phyloP scores from a whole-genome alignment of 176 grass and related monocot genomes.

The Cenchrus fungigraminus region DNA sequence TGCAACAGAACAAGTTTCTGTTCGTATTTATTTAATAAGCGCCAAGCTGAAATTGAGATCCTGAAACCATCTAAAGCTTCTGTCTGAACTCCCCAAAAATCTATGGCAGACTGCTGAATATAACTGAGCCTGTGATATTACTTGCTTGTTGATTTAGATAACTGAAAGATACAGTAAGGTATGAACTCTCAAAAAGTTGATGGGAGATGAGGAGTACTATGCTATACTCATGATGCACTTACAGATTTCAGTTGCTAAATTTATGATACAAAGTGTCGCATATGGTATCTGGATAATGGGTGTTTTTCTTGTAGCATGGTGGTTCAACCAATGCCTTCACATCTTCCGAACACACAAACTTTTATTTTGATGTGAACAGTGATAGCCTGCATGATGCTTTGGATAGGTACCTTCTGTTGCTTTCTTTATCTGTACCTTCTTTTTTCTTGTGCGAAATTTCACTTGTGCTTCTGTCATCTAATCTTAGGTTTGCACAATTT shows the following conservation, averaged over 20 bases:
- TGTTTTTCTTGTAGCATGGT: conserved; percentile 75
- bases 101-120: background rate
- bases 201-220: background rate
- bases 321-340: conserved; percentile 94
- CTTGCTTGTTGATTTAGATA: background rate
- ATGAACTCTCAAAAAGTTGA: background rate
- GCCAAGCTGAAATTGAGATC: background rate
- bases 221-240: background rate
- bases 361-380: conserved; percentile 87
- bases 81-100: conserved; percentile 1
- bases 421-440: conserved; percentile 13
- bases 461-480: conserved; percentile 22
- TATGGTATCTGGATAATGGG: conserved; percentile 34
- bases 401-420: conserved; percentile 65
- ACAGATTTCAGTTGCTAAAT: conserved; percentile 26
- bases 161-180: background rate
- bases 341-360: conserved; percentile 80
- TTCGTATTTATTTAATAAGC: background rate
- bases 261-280: background rate
- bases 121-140: background rate
- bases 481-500: conserved; percentile 91
- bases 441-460: conserved; percentile 40
- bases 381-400: conserved; percentile 87
- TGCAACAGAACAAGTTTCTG: conserved; percentile 5
- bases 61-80: background rate